A percentile compares a stretch with the other conserved stretches of the same genome.
phyloP scores from a whole-genome alignment of 768 basidiomycete genomes.

The Mycena chlorophos region DNA sequence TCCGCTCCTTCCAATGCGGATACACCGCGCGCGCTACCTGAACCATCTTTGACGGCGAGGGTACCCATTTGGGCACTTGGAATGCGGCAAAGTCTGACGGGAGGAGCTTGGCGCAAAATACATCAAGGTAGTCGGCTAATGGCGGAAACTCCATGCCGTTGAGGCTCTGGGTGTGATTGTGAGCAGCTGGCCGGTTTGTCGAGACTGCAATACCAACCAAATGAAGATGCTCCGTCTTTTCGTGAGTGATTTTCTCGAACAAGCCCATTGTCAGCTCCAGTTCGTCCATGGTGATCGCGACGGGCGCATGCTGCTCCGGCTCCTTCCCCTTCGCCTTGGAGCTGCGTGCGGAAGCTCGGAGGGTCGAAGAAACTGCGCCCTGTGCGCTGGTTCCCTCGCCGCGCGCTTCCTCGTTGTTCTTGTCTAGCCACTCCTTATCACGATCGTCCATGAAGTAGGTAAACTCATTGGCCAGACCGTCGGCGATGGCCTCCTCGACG shows the following conservation, averaged over 20 bases:
- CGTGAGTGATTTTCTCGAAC: slow-evolving; percentile 89
- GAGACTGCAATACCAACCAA: slow-evolving; percentile 58
- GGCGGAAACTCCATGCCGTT: slow-evolving; percentile 66
- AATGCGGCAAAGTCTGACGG: slow-evolving; percentile 70
- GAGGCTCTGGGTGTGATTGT: slow-evolving; percentile 46
- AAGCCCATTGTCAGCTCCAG: slow-evolving; percentile 95
- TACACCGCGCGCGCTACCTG: slow-evolving; percentile 76
- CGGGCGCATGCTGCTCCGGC: slow-evolving; percentile 61
- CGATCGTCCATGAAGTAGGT: slow-evolving; percentile 96
- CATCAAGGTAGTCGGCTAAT: slow-evolving; percentile 75
- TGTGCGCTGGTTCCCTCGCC: slow-evolving; percentile 85
- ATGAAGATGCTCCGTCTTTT: slow-evolving; percentile 73
- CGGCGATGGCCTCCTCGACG: slow-evolving; percentile 70
- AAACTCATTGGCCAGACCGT: slow-evolving; percentile 71
- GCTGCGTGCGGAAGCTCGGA: slow-evolving; percentile 34
- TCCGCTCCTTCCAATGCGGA: slow-evolving; percentile 88
- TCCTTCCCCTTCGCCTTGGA: slow-evolving; percentile 84
- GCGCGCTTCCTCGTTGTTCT: slow-evolving; percentile 83
- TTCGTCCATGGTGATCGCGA: slow-evolving; percentile 80
- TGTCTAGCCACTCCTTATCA: slow-evolving; percentile 94
- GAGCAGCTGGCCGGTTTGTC: background rate
- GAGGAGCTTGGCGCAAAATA: slow-evolving; percentile 60
- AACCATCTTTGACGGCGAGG: slow-evolving; percentile 56
- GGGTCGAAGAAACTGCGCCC: slow-evolving; percentile 55
- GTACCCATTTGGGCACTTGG: slow-evolving; percentile 67